Base-by-base conservation (phyloP, 768 basidiomycete genomes). In the Boletus vinaceobasis region DNA sequence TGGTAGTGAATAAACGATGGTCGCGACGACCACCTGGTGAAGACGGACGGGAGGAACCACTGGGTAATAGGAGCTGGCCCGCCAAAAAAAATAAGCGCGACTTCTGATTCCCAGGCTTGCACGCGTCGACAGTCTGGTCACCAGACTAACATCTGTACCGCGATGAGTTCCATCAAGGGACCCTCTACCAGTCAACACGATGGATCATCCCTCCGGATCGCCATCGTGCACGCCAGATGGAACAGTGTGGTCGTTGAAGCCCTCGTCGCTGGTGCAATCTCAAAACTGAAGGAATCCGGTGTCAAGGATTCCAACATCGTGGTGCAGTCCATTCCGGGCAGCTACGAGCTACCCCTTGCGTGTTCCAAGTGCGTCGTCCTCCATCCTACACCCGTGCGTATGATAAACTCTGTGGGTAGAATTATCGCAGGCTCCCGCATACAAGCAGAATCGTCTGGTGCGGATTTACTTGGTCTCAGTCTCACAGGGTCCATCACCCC, bases 181-280 rank as follows among this genome's bases (percentile, higher is more conserved):
- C 77, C 81, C 44, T 79, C 88, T 36, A 69, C 82, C 48, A 76
- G 73, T 38, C 72, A 80, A 35, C 81, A 83, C 77, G 91, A 98
- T 65, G 95, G 95, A 48, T 87, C 90, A 2, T 57, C 77, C 27
- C 79, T 95, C 50, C 87, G 95, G 53, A 74, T 97, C 49, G 91
- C 90, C 65, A 95, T 98, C 67, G 89, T 98, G 7, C 96, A 98
- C 69, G 93, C 93, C 17, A 79, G 94, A 74, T 99, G 97, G 97
- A 99, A 99, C 77, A 85, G 84, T 61, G 66, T 75, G 19, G 85
- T 99, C 66, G 89, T 98, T 65, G 86, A 90, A 13, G 84, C 92
- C 11, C 83, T 99, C 47, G 76, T 99, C 53, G 73, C 80, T 1
- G 97, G 97, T 36, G 83, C 88, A 4, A 72, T 92, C 50, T 74